Conservation (phyloP, 192 early-diverging fungal species). For the Mortierella alpina region DNA sequence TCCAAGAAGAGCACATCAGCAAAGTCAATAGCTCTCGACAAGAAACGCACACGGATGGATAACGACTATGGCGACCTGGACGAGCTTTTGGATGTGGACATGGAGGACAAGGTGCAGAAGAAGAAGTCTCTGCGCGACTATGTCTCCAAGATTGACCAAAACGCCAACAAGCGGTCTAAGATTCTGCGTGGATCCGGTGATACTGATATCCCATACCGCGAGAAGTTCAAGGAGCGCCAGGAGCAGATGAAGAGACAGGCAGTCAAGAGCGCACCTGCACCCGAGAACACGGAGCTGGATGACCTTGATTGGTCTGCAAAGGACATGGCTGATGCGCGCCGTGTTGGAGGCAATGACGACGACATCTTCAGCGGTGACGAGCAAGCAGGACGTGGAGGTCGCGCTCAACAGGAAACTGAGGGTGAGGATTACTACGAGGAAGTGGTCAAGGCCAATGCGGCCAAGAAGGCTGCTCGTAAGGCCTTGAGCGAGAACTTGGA, state of each 20-base stretch:
- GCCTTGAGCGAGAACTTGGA: constrained; percentile 56
- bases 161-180: constrained; percentile 55
- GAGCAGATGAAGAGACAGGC: constrained; percentile 47
- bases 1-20: constrained; percentile 25
- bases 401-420: constrained; percentile 28
- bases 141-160: constrained; percentile 74
- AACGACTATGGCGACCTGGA: constrained; percentile 85
- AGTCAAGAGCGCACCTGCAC: constrained; percentile 57
- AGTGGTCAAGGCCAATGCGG: constrained; percentile 58
- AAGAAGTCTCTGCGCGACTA: constrained; percentile 70
- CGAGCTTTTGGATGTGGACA: constrained; percentile 77
- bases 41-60: constrained; percentile 33
- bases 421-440: constrained; percentile 66
- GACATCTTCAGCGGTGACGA: constrained; percentile 45
- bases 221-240: constrained; percentile 58
- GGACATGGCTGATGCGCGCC: constrained; percentile 62
- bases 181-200: constrained; percentile 69
- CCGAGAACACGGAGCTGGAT: constrained; percentile 63
- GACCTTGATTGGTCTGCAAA: constrained; percentile 70
- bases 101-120: constrained; percentile 82
- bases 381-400: constrained; percentile 10
- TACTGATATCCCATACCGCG: constrained; percentile 84
- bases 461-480: constrained; percentile 62
- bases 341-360: constrained; percentile 57
- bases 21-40: constrained; percentile 37